phyloP scores from a whole-genome alignment of 1,139 yeast species.

The Pichia sp. region DNA sequence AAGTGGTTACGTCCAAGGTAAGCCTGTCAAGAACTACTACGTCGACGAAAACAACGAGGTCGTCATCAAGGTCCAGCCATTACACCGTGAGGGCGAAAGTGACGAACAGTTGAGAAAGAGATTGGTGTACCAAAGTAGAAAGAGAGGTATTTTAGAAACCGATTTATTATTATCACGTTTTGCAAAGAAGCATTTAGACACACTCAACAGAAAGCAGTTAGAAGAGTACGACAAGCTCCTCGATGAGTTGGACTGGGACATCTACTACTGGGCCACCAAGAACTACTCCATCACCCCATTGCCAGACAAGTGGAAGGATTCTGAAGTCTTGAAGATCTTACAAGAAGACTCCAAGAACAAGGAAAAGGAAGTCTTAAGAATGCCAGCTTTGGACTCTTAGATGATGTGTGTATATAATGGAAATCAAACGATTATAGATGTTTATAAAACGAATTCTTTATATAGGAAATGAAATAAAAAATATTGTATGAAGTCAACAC shows the following conservation, averaged over 20 bases:
- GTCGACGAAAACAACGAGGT: slow-evolving; percentile 34
- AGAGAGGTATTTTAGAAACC: slow-evolving; percentile 93
- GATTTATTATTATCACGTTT: slow-evolving; percentile 83
- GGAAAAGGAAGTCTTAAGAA: slow-evolving; percentile 71
- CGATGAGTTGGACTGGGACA: slow-evolving; percentile 98
- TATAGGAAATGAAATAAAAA: no score
- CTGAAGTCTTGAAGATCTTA: slow-evolving; percentile 59
- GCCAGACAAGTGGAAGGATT: slow-evolving; percentile 80
- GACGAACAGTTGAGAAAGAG: slow-evolving; percentile 80
- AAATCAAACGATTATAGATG: no score
- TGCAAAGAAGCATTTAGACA: slow-evolving; percentile 68
- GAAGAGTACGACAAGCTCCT: slow-evolving; percentile 83
- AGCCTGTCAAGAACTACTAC: slow-evolving; percentile 22
- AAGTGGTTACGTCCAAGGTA: slow-evolving; percentile 22
- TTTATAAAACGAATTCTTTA: no score
- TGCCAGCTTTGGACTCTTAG: slow-evolving; percentile 62
- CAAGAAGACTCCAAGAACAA: slow-evolving; percentile 76
- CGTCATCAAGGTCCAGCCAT: slow-evolving; percentile 65
- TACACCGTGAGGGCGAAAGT: slow-evolving; percentile 73
- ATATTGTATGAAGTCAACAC: no score
- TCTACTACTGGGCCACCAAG: slow-evolving; percentile 95
- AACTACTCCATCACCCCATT: slow-evolving; percentile 78
- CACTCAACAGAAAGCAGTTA: slow-evolving; percentile 63
- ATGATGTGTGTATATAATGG: no score
- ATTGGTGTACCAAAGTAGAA: slow-evolving; percentile 85